These are phyloP conservation scores for Tremella yokohamensis DNA, from an alignment of 768 basidiomycete genomes.

Conservation along the genomic window DNA sequence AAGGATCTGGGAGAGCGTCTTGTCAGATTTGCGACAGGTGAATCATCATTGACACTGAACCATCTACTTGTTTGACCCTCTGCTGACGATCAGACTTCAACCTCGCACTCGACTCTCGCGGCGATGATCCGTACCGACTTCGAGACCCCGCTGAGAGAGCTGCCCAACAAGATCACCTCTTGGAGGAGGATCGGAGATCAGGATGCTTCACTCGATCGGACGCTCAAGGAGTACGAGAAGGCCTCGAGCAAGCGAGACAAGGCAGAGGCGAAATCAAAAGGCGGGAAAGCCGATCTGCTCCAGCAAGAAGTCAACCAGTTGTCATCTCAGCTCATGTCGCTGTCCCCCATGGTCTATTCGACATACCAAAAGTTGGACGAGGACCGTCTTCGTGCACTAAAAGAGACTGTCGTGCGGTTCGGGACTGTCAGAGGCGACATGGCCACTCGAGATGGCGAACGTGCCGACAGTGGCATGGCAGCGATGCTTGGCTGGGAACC, in stretches of 20 bases:
- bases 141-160: conserved; percentile 43
- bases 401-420: conserved; percentile 49
- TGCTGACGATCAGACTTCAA: conserved; percentile 28
- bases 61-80: not conserved
- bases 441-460: conserved; percentile 40
- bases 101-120: conserved; percentile 38
- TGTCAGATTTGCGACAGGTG: conserved; percentile 47
- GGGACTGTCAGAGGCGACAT: conserved; percentile 47
- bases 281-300: conserved; percentile 38
- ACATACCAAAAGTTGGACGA: conserved; percentile 47
- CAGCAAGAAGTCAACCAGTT: conserved; percentile 38
- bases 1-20: conserved; percentile 39
- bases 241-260: conserved; percentile 46
- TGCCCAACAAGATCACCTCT: conserved; percentile 37
- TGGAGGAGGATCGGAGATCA: conserved; percentile 36
- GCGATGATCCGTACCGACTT: conserved; percentile 43
- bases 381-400: conserved; percentile 40
- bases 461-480: conserved; percentile 43
- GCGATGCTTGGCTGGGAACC: conserved; percentile 46
- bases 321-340: conserved; percentile 29
- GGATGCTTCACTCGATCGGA: conserved; percentile 47
- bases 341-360: conserved; percentile 46
- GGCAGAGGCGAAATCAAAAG: conserved; percentile 39
- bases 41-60: conserved; percentile 6
- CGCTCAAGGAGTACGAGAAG: conserved; percentile 49